A percentile compares a stretch with the other conserved stretches of the same genome.
Evolutionary conservation across 2,329 filamentous ascomycete genomes (phyloP).

Genomic region (Sporothrix variecibatus): DNA sequence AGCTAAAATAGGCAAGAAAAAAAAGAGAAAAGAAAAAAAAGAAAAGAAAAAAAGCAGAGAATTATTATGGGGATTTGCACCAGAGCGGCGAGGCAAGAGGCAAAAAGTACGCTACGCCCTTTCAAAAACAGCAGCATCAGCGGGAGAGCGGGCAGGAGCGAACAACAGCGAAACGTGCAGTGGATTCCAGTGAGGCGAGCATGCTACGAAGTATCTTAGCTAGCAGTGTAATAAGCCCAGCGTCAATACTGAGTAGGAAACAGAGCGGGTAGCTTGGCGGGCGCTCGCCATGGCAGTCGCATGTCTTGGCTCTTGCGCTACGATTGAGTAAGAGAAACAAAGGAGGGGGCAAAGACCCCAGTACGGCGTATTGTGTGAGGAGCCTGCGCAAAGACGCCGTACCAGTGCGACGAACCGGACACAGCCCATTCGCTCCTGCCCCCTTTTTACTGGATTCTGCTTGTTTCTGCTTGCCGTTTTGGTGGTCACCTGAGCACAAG

Average conservation of each 20-base stretch:
- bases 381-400: conserved; percentile 1
- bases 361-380: conserved; percentile 16
- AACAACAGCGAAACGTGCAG: conserved; percentile 4
- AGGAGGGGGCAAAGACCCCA: background rate
- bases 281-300: background rate
- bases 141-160: conserved; percentile 2
- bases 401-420: conserved; percentile 15
- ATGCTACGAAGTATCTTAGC: too few relatives aligned
- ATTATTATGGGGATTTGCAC: conserved; percentile 10
- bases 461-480: background rate
- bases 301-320: conserved; percentile 15
- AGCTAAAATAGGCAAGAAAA: conserved; percentile 5
- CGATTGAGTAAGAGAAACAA: conserved; percentile 29
- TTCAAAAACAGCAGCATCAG: background rate
- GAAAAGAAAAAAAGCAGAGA: background rate
- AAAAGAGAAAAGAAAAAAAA: background rate
- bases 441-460: background rate
- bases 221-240: background rate
- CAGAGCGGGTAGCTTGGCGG: conserved; percentile 6
- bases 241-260: conserved; percentile 5
- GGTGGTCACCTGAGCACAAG: conserved; percentile 27
- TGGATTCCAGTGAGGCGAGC: conserved; percentile 7
- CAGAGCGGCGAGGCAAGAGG: conserved; percentile 23
- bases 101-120: conserved; percentile 17
- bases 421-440: conserved; percentile 12